Conservation (phyloP, 495 filamentous ascomycete genomes). For the Neurospora sp. region DNA sequence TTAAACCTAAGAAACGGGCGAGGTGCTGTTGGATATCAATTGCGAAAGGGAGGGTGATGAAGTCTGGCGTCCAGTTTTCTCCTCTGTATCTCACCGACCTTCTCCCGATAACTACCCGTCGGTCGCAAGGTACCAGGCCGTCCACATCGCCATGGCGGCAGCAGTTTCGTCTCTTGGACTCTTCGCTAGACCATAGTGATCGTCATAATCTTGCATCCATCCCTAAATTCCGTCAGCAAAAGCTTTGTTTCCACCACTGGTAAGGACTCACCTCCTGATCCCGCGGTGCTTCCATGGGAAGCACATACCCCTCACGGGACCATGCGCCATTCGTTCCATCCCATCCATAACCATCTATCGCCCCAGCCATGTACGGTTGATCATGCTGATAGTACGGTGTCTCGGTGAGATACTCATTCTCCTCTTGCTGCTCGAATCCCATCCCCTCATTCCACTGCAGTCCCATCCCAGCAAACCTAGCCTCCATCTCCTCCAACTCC, state of each 20-base stretch:
- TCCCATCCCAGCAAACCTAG: not conserved
- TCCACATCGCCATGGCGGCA: not conserved
- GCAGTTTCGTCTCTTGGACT: not conserved
- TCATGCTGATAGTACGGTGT: not conserved
- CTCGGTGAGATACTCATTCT: no score
- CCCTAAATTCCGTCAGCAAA: not conserved
- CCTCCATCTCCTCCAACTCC: not conserved
- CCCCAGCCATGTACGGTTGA: not conserved
- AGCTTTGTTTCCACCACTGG: not conserved
- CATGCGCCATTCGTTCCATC: fast-evolving
- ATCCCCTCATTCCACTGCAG: not conserved
- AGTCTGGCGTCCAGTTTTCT: not conserved
- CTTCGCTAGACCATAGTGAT: not conserved
- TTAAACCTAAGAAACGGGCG: not conserved
- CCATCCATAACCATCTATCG: not conserved
- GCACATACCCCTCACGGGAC: not conserved
- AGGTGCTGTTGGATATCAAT: not conserved
- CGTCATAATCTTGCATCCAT: not conserved
- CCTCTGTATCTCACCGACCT: not conserved
- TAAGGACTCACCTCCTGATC: not conserved
- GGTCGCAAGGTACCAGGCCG: not conserved
- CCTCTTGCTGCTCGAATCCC: no score
- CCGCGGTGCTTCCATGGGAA: not conserved
- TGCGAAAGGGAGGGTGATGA: not conserved
- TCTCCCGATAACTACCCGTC: not conserved